Evolutionary conservation across 305 asterid genomes (phyloP).

Genomic region (Solanum hybrid): DNA sequence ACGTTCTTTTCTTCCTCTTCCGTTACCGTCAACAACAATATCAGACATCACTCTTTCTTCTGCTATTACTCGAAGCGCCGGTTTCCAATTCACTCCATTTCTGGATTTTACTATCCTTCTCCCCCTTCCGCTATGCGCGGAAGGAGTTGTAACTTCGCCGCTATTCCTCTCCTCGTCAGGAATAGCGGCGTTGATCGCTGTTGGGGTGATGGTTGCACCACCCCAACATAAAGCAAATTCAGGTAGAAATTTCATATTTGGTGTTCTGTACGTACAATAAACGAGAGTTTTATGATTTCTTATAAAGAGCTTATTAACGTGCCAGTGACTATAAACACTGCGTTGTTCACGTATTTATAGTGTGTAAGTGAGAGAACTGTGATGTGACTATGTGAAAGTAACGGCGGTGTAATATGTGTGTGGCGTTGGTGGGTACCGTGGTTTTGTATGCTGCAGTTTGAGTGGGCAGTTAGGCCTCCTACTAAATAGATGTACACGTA

Average conservation of each 20-base stretch:
- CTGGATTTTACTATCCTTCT: background rate
- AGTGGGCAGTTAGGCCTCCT: background rate
- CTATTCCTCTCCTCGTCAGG: background rate
- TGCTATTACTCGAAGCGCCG: constrained; percentile 9
- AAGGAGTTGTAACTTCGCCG: background rate
- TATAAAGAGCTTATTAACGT: background rate
- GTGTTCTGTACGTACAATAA: background rate
- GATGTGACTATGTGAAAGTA: background rate
- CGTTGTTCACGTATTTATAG: background rate
- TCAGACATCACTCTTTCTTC: constrained; percentile 10
- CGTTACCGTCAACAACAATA: background rate
- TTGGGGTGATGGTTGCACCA: constrained; percentile 6
- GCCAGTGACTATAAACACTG: background rate
- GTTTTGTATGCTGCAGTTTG: background rate
- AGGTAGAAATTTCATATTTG: constrained; percentile 10
- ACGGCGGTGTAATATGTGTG: background rate
- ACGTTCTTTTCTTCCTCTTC: background rate
- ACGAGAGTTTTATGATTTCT: background rate
- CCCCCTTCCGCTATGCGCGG: background rate
- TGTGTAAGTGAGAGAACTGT: background rate
- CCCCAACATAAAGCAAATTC: constrained; percentile 13
- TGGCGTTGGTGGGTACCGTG: background rate
- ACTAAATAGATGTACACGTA: background rate
- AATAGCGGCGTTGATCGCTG: background rate
- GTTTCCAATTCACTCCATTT: constrained; percentile 12